A percentile compares a stretch with the other conserved stretches of the same genome.
Conservation (phyloP, 192 early-diverging fungal species). For the Backusella luteola region DNA sequence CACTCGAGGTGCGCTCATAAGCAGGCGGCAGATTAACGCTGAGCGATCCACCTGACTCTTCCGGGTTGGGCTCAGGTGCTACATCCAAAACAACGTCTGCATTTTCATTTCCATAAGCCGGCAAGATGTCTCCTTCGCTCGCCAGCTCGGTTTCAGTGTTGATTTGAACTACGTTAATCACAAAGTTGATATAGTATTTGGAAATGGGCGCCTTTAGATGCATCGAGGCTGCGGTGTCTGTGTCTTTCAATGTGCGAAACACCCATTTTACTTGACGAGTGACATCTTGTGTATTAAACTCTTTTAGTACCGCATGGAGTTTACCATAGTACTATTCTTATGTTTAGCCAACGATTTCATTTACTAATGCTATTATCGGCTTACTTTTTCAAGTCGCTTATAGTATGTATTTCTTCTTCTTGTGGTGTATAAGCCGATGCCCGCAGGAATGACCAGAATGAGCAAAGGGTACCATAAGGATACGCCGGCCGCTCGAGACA, state of each 20-base stretch:
- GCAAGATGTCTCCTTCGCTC: neutral
- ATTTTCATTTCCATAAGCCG: neutral
- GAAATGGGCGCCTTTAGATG: neutral
- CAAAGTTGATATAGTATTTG: neutral
- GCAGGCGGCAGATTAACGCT: neutral
- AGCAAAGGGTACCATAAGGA: conserved; percentile 28
- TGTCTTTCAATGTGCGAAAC: neutral
- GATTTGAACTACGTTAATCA: conserved; percentile 1
- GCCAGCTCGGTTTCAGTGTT: neutral
- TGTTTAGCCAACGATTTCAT: neutral
- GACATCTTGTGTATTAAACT: conserved; percentile 2
- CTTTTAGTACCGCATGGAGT: neutral
- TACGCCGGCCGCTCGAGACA: conserved; percentile 21
- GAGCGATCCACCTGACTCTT: neutral
- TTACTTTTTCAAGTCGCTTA: neutral
- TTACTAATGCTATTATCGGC: neutral
- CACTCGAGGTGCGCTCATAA: neutral
- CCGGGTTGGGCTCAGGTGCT: neutral
- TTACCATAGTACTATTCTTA: neutral
- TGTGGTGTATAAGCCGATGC: neutral
- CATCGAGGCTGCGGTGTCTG: neutral
- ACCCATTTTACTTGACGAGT: conserved; percentile 8
- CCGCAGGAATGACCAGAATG: conserved; percentile 14
- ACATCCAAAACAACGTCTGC: conserved; percentile 10
- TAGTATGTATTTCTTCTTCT: conserved; percentile 5